phyloP scores from a whole-genome alignment of 352 stramenopile genomes.

The Globisporangium cystogenes region DNA sequence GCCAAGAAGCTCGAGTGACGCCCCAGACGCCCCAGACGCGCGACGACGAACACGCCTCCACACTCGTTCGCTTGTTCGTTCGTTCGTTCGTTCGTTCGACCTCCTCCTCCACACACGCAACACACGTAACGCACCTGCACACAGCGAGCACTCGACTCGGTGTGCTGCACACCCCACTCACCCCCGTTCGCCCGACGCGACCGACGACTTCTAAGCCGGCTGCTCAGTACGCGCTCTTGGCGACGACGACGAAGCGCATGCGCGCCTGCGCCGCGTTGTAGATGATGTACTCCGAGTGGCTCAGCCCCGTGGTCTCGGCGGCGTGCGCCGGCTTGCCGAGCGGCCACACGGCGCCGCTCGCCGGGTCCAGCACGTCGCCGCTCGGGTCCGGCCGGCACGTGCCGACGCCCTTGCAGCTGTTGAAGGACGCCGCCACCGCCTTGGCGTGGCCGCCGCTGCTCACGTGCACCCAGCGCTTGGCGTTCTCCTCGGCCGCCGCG shows the following conservation, averaged over 20 bases:
- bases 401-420: constrained; percentile 66
- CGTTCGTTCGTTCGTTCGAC: too few relatives aligned
- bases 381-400: constrained; percentile 45
- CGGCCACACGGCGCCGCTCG: constrained; percentile 56
- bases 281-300: constrained; percentile 85
- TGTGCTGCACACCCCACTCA: too few relatives aligned
- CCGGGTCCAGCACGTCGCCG: constrained; percentile 49
- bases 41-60: too few relatives aligned
- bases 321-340: constrained; percentile 51
- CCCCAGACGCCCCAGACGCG: too few relatives aligned
- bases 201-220: constrained; percentile 6
- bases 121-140: too few relatives aligned
- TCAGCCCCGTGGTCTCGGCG: constrained; percentile 46
- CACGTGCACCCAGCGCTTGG: constrained; percentile 41
- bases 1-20: constrained; percentile 63
- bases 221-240: constrained; percentile 35
- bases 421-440: constrained; percentile 19
- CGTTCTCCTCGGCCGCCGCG: constrained; percentile 42
- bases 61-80: too few relatives aligned
- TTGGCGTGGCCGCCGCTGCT: constrained; percentile 32
- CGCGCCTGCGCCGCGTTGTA: constrained; percentile 76
- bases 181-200: too few relatives aligned
- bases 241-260: constrained; percentile 79
- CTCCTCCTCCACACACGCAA: too few relatives aligned
- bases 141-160: too few relatives aligned